Evolutionary conservation across 768 basidiomycete genomes (phyloP).

Genomic region (Tricholoma matsutake): DNA sequence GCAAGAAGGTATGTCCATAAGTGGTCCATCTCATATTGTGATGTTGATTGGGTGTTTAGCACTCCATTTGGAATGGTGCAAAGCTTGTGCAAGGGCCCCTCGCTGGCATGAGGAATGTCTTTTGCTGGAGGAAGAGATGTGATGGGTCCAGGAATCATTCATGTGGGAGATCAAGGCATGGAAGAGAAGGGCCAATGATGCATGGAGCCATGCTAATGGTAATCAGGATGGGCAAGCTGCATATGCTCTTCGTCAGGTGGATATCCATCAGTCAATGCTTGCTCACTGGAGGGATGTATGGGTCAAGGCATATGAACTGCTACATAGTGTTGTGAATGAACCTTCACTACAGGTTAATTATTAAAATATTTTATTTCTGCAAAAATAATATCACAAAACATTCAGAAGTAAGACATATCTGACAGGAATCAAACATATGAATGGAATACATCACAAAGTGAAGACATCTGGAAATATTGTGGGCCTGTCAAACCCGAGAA

Average conservation of each 20-base stretch:
- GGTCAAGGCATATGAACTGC: not conserved
- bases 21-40: not conserved
- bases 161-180: not conserved
- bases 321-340: not conserved
- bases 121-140: constrained; percentile 6
- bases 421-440: not conserved
- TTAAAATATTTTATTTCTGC: not conserved
- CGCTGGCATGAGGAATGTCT: constrained; percentile 6
- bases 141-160: not conserved
- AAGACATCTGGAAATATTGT: not conserved
- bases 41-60: not conserved
- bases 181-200: too few relatives aligned
- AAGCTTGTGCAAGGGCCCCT: constrained; percentile 4
- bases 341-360: not conserved
- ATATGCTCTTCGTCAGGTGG: constrained; percentile 1
- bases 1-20: not conserved
- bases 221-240: not conserved
- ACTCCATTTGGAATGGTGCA: constrained; percentile 3
- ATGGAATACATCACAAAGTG: not conserved
- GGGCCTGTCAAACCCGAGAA: not conserved
- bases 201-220: not conserved
- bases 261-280: not conserved
- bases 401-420: too few relatives aligned
- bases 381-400: too few relatives aligned
- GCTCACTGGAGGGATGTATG: not conserved